Evolutionary conservation across 2,329 filamentous ascomycete genomes (phyloP).

Genomic region (Aspergillus fijiensis): DNA sequence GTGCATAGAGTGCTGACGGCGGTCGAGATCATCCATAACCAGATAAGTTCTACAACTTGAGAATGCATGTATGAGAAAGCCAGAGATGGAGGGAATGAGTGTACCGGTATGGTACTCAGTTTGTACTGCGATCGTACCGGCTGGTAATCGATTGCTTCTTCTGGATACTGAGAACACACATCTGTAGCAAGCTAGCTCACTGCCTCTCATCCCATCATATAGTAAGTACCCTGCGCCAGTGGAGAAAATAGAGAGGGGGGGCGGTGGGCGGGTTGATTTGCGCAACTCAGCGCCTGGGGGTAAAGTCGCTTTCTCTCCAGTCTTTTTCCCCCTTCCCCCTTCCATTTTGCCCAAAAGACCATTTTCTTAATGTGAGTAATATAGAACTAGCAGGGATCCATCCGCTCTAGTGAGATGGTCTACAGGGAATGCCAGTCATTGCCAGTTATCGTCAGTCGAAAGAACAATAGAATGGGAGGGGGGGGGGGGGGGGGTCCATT

Average conservation of each 20-base stretch:
- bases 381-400: background rate
- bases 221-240: too few species aligned
- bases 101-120: background rate
- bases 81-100: too few species aligned
- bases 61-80: too few species aligned
- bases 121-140: background rate
- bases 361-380: background rate
- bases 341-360: too few species aligned
- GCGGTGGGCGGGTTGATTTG: background rate
- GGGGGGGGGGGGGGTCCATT: background rate
- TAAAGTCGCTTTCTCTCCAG: too few species aligned
- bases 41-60: background rate
- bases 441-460: background rate
- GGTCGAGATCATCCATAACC: background rate
- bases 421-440: background rate
- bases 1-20: conserved; percentile 10
- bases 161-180: too few species aligned
- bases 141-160: too few species aligned
- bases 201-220: too few species aligned
- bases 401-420: background rate
- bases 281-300: background rate
- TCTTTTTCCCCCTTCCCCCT: too few species aligned
- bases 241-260: background rate
- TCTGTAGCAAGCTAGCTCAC: too few species aligned
- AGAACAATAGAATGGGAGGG: background rate